Evolutionary conservation across 23 red algal genomes (phyloP), one percentile per base, ranked within the genome.

Genomic region (Gracilaria caudata): DNA sequence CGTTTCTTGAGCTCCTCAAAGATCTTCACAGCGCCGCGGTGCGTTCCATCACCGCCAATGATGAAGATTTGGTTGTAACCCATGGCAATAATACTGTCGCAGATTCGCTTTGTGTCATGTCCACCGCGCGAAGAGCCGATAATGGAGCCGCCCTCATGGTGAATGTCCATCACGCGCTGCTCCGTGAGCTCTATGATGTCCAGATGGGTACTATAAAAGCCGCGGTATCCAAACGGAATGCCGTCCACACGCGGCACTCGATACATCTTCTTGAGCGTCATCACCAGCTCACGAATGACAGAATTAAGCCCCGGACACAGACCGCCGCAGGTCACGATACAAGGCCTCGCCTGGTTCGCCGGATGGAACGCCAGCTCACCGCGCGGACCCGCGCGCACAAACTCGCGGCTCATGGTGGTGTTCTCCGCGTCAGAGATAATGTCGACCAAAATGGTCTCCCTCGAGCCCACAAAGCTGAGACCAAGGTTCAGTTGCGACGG

Each of bases 281-380:
- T 89, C 35, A 93, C 89, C 9, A 98, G 89, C 83, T 98, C 96
- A 13, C 96, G 80, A 34, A 98, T 90, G 16, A 98, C 96, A 19
- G 80, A 92, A 68, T 98, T 98, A 43, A 98, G 81, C 53, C 96
- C 96, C 29, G 96, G 96, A 57, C 92, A 95, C 64, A 98, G 81
- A 21, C 96, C 96, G 51, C 96, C 96, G 81, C 96, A 98, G 38
- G 96, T 98, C 77, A 98, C 96, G 79, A 98, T 98, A 32, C 89
- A 91, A 12, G 93, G 86, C 13, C 87, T 85, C 23, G 94, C 96
- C 76, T 93, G 83, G 45, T 95, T 89, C 9, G 38, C 32, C 2
- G 95, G 95, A 51, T 87, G 84, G 47, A 95, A 95, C 38, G 93
- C 96, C 20, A 98, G 88, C 43, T 76, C 70, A 34, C 83, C 80